Base-by-base conservation (phyloP, 352 stramenopile species). In the Discostella stelligera region DNA sequence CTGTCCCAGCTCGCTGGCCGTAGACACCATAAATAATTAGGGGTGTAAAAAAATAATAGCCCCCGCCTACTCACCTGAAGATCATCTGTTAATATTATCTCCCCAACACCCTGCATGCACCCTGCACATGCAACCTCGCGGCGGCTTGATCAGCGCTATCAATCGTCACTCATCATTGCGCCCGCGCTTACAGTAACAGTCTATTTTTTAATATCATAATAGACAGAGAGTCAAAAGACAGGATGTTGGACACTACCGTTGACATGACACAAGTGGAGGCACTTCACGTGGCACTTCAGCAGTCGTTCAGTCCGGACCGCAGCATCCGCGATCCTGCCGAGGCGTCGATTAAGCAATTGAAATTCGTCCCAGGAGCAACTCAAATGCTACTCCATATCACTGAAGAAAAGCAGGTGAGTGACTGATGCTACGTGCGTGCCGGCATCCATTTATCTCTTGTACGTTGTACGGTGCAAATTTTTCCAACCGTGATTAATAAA, bases 301-400 rank as follows among this genome's bases (percentile, higher is more conserved):
- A 91, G 74, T 93, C 88, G 2, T 93, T 93, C 72, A 88, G 80
- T 61, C 81, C 88, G 18, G 86, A 92, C 77, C 72, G 58, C 3
- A 79, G 54, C n/a, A 65, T 92, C 65, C 82, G 88, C 49, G 75
- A 79, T 65, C 82, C 85, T 39, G 88, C 88, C 20, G 88, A 93
- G 75, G 79, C 77, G 39, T 72, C 75, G 13, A 91, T 93, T 49
- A 86, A 88, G 37, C 86, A 89, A 66, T 74, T 93, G 49, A 93
- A 93, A 67, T 77, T 89, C 68, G 63, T 92, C 14, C 74, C 82
- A n/a, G 88, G 85, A 52, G 70, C 82, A 20, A 87, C 83, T 10
- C 52, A 71, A 13, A 80, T 91, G 65, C 62, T 93, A 49, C 77
- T 93, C 72, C 82, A 89, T 64, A 87, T 93, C 23, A 83, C 80